Evolutionary conservation across 768 basidiomycete species (phyloP), one percentile per base, ranked within the genome.

Genomic region (Hypsizygus marmoreus): DNA sequence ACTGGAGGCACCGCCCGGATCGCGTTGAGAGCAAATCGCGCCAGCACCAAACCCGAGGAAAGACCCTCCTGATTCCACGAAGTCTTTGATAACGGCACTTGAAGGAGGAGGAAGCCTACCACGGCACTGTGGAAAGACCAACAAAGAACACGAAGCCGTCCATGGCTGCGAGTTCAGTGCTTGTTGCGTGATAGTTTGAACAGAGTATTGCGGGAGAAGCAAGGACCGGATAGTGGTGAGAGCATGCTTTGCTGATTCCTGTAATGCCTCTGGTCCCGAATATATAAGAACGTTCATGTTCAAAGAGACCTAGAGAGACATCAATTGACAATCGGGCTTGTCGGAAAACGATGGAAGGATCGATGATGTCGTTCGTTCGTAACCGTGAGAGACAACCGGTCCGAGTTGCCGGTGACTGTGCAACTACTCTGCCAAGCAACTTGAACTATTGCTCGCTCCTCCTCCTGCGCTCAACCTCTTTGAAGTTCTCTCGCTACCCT

Each of bases 231-330:
- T 76, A 1, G 69, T 63, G 4, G 68, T 48, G 19, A 81, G 51
- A 6, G 79, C 63, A 53, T 76, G 59, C 43, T 69, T 55, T 30
- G 78, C 62, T 7, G 72, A 75, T 24, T 72, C 60, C 30, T 73
- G 70, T 8, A 78, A 63, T 6, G 79, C 74, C 49, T 87, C 84
- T 29, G 81, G 75, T 4, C 82, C 85, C 40, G 79, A 64, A 62
- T 87, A 88, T 41, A 89, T 73, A 46, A 90, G 78, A n/a, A 91
- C 84, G 65, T 90, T 81, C 83, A 89, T 88, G 50, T 37, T 47
- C 39, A 28, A 19, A 39, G 44, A 4, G 20, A 19, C 17, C 30
- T 17, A 19, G 28, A 3, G 19, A 20, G 26, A n/a, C n/a, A n/a
- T n/a, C n/a, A n/a, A n/a, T n/a, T n/a, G n/a, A n/a, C n/a, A n/a